Evolutionary conservation across 108 stramenopile genomes (phyloP).

Genomic region (Schizochytrium sp.): DNA sequence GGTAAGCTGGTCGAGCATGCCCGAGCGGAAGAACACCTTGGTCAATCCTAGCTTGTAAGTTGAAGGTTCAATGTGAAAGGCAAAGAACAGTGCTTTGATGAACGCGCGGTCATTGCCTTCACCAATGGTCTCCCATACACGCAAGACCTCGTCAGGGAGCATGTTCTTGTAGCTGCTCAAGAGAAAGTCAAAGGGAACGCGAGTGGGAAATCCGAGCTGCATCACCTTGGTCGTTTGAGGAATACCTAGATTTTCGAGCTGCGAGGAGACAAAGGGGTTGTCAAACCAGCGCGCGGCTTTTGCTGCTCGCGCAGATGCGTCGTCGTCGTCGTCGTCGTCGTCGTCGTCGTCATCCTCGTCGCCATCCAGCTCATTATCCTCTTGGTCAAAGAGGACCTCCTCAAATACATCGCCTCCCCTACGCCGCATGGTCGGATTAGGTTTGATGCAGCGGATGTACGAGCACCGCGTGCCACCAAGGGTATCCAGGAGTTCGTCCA

Average conservation of each 20-base stretch:
- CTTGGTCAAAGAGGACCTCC: neutral
- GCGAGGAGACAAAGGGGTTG: neutral
- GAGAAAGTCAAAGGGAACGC: neutral
- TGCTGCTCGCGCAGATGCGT: neutral
- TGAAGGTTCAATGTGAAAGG: neutral
- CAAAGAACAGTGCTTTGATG: neutral
- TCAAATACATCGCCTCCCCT: neutral
- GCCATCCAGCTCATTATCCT: neutral
- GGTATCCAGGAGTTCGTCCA: neutral
- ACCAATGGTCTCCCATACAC: neutral
- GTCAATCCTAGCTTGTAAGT: conserved; percentile 70
- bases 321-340: neutral
- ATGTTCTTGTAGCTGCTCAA: neutral
- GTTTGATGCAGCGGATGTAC: conserved; percentile 12
- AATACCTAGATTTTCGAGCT: neutral
- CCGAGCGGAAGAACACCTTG: conserved; percentile 69
- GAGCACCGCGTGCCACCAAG: neutral
- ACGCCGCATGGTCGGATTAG: neutral
- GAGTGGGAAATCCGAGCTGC: neutral
- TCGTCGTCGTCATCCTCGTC: neutral
- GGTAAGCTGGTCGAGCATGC: conserved; percentile 65
- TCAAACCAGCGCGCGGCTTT: neutral
- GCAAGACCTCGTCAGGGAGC: neutral
- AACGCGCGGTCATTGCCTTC: neutral
- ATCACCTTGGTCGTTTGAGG: neutral